These are phyloP conservation scores for Teunomyces cretensis DNA, from an alignment of 805 yeast species.

Conservation along the genomic window DNA sequence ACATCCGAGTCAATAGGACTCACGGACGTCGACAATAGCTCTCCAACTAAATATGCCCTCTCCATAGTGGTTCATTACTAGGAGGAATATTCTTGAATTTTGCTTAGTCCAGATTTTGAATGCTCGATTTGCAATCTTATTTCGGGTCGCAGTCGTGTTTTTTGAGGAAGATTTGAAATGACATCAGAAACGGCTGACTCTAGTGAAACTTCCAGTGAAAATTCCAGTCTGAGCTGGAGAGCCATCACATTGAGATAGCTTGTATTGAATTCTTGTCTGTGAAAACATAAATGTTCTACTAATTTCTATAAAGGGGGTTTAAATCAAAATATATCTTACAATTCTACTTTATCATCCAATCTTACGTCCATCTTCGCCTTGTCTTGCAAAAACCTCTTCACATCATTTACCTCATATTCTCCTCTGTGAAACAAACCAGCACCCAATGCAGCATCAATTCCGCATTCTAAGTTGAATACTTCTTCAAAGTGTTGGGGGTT, in stretches of 20 bases:
- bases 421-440: constrained; percentile 99
- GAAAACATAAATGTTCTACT: too few relatives aligned
- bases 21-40: neutral
- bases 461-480: constrained; percentile 71
- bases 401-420: constrained; percentile 84
- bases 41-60: neutral
- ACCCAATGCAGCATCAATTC: constrained; percentile 95
- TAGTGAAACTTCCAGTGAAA: too few relatives aligned
- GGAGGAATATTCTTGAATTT: neutral
- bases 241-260: too few relatives aligned
- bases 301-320: too few relatives aligned
- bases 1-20: constrained; percentile 2
- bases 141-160: neutral
- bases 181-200: neutral
- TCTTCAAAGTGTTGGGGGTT: constrained; percentile 85
- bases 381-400: constrained; percentile 62
- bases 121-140: neutral
- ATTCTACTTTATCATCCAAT: constrained; percentile 44
- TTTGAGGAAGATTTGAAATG: neutral
- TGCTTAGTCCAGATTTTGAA: neutral
- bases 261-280: too few relatives aligned
- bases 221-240: too few relatives aligned
- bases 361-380: constrained; percentile 62
- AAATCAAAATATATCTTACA: too few relatives aligned
- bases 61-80: constrained; percentile 1